Evolutionary conservation across 2,329 filamentous ascomycete species (phyloP).

Genomic region (Sphaerulina populicola): DNA sequence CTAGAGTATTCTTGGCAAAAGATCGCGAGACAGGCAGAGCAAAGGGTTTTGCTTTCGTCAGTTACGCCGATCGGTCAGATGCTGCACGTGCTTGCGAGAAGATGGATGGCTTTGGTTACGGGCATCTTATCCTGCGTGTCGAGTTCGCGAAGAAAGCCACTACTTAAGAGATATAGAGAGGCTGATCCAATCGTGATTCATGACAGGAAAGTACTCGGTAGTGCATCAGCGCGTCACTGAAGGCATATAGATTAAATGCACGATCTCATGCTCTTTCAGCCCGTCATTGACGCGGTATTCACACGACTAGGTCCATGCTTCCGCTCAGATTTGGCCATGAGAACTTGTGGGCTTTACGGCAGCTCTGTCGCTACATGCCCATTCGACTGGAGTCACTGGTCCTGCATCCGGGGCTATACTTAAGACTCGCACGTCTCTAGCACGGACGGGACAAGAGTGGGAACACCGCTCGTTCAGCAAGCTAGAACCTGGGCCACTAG

Average conservation of each 20-base stretch:
- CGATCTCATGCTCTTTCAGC: not conserved
- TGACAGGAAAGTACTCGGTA: not conserved
- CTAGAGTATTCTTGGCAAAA: conserved; percentile 94
- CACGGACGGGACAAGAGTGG: too few species aligned
- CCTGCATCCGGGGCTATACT: too few species aligned
- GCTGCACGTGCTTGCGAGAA: conserved; percentile 89
- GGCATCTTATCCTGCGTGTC: conserved; percentile 76
- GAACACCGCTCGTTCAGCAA: too few species aligned
- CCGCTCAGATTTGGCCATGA: too few species aligned
- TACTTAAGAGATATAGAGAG: not conserved
- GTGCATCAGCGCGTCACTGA: not conserved
- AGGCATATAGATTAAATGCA: conserved; percentile 3
- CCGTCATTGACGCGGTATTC: not conserved
- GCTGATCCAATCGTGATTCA: not conserved
- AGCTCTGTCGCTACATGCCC: too few species aligned
- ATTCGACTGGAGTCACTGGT: too few species aligned
- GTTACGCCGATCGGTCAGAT: conserved; percentile 81
- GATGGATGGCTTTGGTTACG: conserved; percentile 92
- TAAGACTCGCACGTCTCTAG: too few species aligned
- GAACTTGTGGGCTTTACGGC: too few species aligned
- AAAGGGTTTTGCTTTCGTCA: conserved; percentile 99
- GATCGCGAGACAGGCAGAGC: conserved; percentile 91
- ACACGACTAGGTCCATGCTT: too few species aligned
- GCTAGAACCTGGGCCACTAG: too few species aligned
- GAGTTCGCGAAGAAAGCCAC: conserved; percentile 68